These are phyloP conservation scores for Crucibulum laeve DNA, from an alignment of 768 basidiomycete genomes.

Conservation along the genomic window DNA sequence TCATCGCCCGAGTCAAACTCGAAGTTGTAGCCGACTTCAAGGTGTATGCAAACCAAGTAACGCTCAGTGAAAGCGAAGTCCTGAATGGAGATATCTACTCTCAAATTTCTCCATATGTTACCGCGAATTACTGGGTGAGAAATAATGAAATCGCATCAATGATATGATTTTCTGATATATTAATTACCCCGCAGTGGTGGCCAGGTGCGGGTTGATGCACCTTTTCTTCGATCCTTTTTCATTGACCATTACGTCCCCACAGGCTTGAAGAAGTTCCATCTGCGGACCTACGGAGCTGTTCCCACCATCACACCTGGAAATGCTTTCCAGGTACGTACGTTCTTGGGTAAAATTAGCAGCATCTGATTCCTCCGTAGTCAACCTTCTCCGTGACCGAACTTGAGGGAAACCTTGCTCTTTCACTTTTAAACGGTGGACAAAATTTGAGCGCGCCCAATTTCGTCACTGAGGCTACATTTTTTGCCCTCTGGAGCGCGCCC, in stretches of 20 bases:
- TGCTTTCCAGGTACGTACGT: constrained; percentile 26
- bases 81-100: constrained; percentile 26
- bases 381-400: constrained; percentile 28
- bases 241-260: neutral
- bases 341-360: neutral
- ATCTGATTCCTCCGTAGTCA: constrained; percentile 12
- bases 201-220: constrained; percentile 17
- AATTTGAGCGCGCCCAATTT: constrained; percentile 28
- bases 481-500: constrained; percentile 23
- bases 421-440: constrained; percentile 26
- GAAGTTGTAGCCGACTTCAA: constrained; percentile 28
- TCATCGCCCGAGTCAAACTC: constrained; percentile 28
- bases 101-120: constrained; percentile 31
- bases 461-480: constrained; percentile 25
- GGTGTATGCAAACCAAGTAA: constrained; percentile 30
- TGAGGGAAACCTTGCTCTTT: constrained; percentile 22
- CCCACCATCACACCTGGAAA: constrained; percentile 20
- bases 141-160: neutral
- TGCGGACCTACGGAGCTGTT: constrained; percentile 29
- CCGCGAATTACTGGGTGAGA: constrained; percentile 32
- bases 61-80: constrained; percentile 24
- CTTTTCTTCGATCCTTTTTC: neutral
- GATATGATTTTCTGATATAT: neutral
- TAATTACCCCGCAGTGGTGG: constrained; percentile 30
- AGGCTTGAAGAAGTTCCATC: constrained; percentile 31